Evolutionary conservation across 768 basidiomycete species (phyloP), one percentile per base, ranked within the genome.

Genomic region (Favolaschia claudopus): DNA sequence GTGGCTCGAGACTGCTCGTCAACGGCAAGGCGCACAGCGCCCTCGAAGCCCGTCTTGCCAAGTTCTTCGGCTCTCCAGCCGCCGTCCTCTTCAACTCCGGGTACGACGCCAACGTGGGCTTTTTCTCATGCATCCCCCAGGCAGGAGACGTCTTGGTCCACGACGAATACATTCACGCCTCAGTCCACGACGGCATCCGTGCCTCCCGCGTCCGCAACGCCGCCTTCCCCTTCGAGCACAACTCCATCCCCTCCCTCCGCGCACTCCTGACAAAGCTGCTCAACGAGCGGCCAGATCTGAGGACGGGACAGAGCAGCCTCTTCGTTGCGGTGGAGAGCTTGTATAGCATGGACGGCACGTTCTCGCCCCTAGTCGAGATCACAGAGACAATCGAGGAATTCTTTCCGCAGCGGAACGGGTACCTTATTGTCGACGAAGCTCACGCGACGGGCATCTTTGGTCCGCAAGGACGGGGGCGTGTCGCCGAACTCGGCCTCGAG

Each of bases 291-390:
- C 68, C 71, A 0, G 74, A 68, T 33, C 65, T 87, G 15, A 65
- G 62, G 52, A 58, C 64, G 0, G 86, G 85, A 0, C 70, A 74
- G 25, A 61, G 37, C 48, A 88, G 78, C 64, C 74, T 92, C 4
- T 97, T 96, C 68, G 72, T 99, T 13, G 88, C 93, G 0, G 88
- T 97, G 7, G 96, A 99, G 79, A 89, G 87, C 33, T 73, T 98
- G 40, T 98, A 98, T 66, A 92, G 89, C 55, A 99, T 99, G 96
- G 96, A 99, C 64, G 96, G 96, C 14, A 96, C 95, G 25, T 82
- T 96, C 58, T 82, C 90, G 0, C 95, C 94, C 0, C 77, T 99
- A 27, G 50, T 50, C 15, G 83, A 85, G 38, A 87, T 97, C 43
- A 83, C 89, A 32, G 81, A 84, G 25, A 67, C 82, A 4, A 67